These are phyloP conservation scores for Graphilbum sp. DNA, from an alignment of 2,329 filamentous ascomycete species.

Conservation along the genomic window DNA sequence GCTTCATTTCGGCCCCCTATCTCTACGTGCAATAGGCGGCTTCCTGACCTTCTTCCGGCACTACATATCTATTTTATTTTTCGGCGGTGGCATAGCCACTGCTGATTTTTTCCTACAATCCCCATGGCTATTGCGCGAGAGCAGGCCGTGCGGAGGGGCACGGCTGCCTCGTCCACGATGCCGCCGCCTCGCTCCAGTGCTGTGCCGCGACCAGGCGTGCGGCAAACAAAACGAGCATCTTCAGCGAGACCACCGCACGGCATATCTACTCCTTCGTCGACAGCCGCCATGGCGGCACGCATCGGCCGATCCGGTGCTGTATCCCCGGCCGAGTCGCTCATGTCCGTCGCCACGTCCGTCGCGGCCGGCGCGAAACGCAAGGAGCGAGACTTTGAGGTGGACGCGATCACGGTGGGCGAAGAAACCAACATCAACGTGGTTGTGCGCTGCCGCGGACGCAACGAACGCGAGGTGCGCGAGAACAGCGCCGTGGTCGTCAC, in stretches of 20 bases:
- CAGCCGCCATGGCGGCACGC: slow-evolving; percentile 5
- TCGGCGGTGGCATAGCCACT: no score
- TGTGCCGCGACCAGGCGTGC: slow-evolving; percentile 11
- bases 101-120: not conserved
- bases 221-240: slow-evolving; percentile 11
- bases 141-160: slow-evolving; percentile 14
- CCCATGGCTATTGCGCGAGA: slow-evolving; percentile 5
- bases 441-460: slow-evolving; percentile 83
- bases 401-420: slow-evolving; percentile 36
- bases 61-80: no score
- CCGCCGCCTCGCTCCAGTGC: not conserved
- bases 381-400: slow-evolving; percentile 62
- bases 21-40: no score
- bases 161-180: slow-evolving; percentile 10
- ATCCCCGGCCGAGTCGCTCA: slow-evolving; percentile 57
- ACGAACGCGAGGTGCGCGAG: slow-evolving; percentile 80
- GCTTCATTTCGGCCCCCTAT: no score
- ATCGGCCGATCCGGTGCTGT: slow-evolving; percentile 28
- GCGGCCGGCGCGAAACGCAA: slow-evolving; percentile 60
- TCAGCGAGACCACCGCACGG: slow-evolving; percentile 10
- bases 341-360: slow-evolving; percentile 38
- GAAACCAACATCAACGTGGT: slow-evolving; percentile 98
- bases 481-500: slow-evolving; percentile 87
- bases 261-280: slow-evolving; percentile 4
- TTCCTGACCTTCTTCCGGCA: no score